Percentiles rank a stretch among this genome's conserved stretches.
Evolutionary conservation across 129 eudicot genomes (phyloP).

Genomic region (Flaveria robusta): DNA sequence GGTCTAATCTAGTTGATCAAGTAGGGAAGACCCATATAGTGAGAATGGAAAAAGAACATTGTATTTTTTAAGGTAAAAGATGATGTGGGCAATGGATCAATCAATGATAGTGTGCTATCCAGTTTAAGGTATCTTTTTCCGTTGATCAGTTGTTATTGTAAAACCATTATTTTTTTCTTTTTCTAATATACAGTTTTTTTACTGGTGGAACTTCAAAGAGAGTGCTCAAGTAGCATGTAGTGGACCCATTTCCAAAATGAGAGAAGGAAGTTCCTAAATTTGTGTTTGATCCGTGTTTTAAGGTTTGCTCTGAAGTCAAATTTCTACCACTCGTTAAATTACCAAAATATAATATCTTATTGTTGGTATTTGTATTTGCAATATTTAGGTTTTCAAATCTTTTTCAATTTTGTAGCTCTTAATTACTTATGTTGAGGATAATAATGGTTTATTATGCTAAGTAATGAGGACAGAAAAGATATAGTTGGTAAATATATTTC

Average conservation of each 20-base stretch:
- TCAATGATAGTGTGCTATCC: slow-evolving; percentile 78
- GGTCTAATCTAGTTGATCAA: slow-evolving; percentile 54
- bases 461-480: slow-evolving; percentile 78
- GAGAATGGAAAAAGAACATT: slow-evolving; percentile 59
- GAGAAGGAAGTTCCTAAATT: slow-evolving; percentile 97
- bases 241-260: slow-evolving; percentile 98
- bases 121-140: slow-evolving; percentile 66
- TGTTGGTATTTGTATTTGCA: neutral
- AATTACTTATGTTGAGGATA: slow-evolving; percentile 69
- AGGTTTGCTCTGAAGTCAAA: slow-evolving; percentile 54
- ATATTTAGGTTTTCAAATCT: neutral
- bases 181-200: neutral
- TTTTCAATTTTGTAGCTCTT: neutral
- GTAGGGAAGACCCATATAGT: slow-evolving; percentile 49
- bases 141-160: slow-evolving; percentile 1
- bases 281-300: slow-evolving; percentile 93
- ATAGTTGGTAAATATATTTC: slow-evolving; percentile 72
- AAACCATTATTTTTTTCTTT: neutral
- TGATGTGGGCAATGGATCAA: slow-evolving; percentile 76
- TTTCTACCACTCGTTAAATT: slow-evolving; percentile 17
- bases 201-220: slow-evolving; percentile 54
- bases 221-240: slow-evolving; percentile 98
- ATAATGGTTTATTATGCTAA: slow-evolving; percentile 73
- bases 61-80: slow-evolving; percentile 47
- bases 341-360: slow-evolving; percentile 7